Evolutionary conservation across 352 stramenopile species (phyloP), one percentile per base, ranked within the genome.

Genomic region (Halophytophthora polymorphica): DNA sequence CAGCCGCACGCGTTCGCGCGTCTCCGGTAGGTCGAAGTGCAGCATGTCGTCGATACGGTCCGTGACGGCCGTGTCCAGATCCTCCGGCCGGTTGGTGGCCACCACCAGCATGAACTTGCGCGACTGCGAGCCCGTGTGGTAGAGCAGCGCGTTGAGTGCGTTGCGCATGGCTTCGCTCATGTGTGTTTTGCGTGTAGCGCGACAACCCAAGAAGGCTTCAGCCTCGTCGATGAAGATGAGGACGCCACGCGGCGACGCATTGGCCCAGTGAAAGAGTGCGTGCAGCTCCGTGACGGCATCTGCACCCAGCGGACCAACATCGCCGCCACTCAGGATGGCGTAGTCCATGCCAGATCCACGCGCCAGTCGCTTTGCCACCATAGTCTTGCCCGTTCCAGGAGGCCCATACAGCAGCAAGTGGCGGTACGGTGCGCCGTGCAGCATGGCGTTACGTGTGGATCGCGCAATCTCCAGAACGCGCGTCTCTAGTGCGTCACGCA

Each of bases 151-250:
- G 43, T 94, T 95, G 4, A 96, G 44, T 1, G 83, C 82, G 43
- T 90, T 92, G 13, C 83, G 70, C 76, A 92, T 88, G 7, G 77
- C 67, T 53, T 92, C 82, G 55, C 78, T 90, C 77, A 91, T 91
- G 56, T 91, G 77, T 7, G 78, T 90, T 53, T 93, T 88, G 35
- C 77, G 64, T 13, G 72, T 88, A 12, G 79, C 77, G 35, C 86
- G 75, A 25, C 79, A 90, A 1, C 80, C 73, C 2, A 95, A 51
- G 37, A 90, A 93, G 12, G 85, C 85, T 58, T 96, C 84, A 10
- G 84, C 84, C 44, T 96, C 86, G 45, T 96, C 86, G 43, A 96
- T 91, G 39, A 96, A 92, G 52, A 96, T 82, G n/a, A 95, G 48
- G 0, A 95, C 73, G 2, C 79, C 79, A 15, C 79, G 79, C 21